Evolutionary conservation across 1,139 yeast species (phyloP), one percentile per base, ranked within the genome.

Genomic region (Kurtzmaniella quercitrusa): DNA sequence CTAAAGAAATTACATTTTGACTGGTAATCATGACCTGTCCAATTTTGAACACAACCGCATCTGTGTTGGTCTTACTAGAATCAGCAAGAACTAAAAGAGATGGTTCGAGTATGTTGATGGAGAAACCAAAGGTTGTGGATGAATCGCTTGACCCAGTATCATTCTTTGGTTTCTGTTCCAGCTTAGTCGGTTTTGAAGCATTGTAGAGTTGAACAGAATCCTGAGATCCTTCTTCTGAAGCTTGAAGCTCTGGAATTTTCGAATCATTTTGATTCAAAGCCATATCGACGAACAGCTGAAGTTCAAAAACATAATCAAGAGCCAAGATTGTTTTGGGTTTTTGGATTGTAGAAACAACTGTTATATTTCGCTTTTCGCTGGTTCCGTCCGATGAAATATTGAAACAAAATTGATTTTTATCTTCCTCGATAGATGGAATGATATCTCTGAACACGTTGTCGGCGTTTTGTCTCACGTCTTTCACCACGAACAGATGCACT

Each of bases 21-120:
- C 86, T 82, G 0, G 93, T 77, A 3, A 88, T 55, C 38, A 86
- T 66, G 7, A 91, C 63, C 54, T 91, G 96, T 45, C 85, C 95
- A 15, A 89, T 82, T 52, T 88, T 87, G 63, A 93, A 85, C 1
- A 93, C 96, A 46, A 93, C 76, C 0, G 98, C 98, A 53, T 91
- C 95, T 0, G 96, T 80, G 48, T 82, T 76, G 2, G 62, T 57
- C 11, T 73, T 68, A 1, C 84, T 73, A 1, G 96, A 88, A 57
- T 91, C 88, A 0, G 96, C 96, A 40, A 94, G 66, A 33, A 94
- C 62, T 32, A 88, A 80, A 15, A 93, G 71, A 0, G 95, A 86
- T 0, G 94, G 84, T 45, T 88, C 83, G n/a, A 81, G 79, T 39
- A 93, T 65, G 54, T 86, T 88, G 17, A 91, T 59, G 1, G 89